Evolutionary conservation across 192 early-diverging fungal species (phyloP).

Genomic region (Thamnidium elegans): DNA sequence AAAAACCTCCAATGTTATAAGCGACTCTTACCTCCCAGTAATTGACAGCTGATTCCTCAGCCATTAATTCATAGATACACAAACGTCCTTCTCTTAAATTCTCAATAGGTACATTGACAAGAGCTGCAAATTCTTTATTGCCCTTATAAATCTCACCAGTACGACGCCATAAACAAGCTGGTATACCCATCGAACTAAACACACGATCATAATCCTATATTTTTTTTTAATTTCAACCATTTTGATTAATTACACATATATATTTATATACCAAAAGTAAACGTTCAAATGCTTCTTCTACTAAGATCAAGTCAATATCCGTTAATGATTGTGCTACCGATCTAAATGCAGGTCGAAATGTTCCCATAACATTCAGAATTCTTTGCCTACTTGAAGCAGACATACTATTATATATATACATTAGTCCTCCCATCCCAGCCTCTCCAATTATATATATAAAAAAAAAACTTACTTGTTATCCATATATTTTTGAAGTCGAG

Average conservation of each 20-base stretch:
- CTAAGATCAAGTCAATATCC: conserved; percentile 91
- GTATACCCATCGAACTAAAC: conserved; percentile 94
- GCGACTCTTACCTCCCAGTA: conserved; percentile 5
- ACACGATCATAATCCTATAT: conserved; percentile 91
- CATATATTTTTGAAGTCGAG: conserved; percentile 90
- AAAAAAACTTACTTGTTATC: conserved; percentile 60
- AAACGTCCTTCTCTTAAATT: conserved; percentile 67
- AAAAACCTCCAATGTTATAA: too few relatives aligned
- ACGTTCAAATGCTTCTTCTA: conserved; percentile 97
- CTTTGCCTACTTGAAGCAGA: conserved; percentile 67
- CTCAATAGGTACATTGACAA: conserved; percentile 83
- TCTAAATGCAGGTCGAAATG: conserved; percentile 89
- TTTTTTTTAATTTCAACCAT: background rate
- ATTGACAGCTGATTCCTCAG: conserved; percentile 72
- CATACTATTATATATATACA: conserved; percentile 48
- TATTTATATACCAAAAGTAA: conserved; percentile 66
- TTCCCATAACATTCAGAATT: conserved; percentile 85
- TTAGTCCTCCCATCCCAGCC: background rate
- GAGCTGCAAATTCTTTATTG: conserved; percentile 91
- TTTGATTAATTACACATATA: background rate
- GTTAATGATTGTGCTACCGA: conserved; percentile 85
- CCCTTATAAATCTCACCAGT: conserved; percentile 97
- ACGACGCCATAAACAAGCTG: conserved; percentile 92
- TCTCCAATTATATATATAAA: background rate
- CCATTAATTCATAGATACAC: conserved; percentile 62